Conservation (phyloP, 768 basidiomycete genomes). For the Phanerochaete carnosa region DNA sequence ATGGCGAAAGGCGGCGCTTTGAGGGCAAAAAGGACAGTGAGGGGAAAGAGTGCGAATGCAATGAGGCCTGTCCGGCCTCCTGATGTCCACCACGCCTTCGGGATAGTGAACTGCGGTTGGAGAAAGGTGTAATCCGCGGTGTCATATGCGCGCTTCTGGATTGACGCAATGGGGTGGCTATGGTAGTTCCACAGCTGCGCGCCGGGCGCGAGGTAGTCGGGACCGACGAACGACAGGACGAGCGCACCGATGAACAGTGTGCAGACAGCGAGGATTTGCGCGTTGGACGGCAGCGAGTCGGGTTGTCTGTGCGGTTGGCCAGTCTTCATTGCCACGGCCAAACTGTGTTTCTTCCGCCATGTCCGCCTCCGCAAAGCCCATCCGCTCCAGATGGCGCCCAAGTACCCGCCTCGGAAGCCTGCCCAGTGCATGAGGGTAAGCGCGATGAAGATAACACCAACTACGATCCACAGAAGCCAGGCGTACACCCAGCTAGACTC, state of each 20-base stretch:
- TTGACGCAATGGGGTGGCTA: conserved; percentile 16
- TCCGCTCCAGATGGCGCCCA: conserved; percentile 55
- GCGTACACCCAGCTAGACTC: conserved; percentile 50
- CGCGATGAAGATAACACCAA: conserved; percentile 39
- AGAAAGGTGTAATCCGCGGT: conserved; percentile 32
- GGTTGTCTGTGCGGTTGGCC: conserved; percentile 40
- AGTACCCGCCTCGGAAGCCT: conserved; percentile 35
- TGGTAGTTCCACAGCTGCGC: conserved; percentile 43
- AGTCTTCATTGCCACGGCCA: conserved; percentile 30
- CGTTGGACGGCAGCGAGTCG: conserved; percentile 55
- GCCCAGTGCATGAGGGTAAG: conserved; percentile 42
- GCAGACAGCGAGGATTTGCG: conserved; percentile 50
- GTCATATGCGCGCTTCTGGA: conserved; percentile 5
- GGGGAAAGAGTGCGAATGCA: conserved; percentile 68
- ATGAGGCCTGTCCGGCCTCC: conserved; percentile 67
- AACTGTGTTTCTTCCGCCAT: conserved; percentile 47
- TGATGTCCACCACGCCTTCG: conserved; percentile 69
- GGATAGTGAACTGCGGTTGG: conserved; percentile 56
- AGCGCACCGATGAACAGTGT: conserved; percentile 42
- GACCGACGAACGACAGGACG: conserved; percentile 52
- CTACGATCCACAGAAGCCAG: conserved; percentile 56
- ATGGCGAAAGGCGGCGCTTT: conserved; percentile 72
- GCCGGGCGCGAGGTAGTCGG: conserved; percentile 62
- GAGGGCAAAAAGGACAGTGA: conserved; percentile 67
- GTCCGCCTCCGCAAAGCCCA: conserved; percentile 57